A percentile compares a stretch with the other conserved stretches of the same genome.
Evolutionary conservation across 805 yeast species (phyloP).

Genomic region (Wickerhamiella sergipiensis): DNA sequence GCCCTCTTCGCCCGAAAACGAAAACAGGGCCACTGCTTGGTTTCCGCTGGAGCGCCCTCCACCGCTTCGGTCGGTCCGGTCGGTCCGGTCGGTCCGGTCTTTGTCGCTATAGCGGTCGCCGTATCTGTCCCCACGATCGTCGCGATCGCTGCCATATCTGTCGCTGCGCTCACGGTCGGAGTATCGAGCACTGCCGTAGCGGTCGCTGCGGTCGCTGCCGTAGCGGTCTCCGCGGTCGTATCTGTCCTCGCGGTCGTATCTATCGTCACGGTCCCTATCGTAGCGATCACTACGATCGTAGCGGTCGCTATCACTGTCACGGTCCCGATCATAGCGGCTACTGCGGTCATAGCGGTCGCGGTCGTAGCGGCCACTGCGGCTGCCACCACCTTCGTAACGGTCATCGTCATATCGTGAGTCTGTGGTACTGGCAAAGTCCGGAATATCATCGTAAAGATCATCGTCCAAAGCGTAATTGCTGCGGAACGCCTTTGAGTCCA

Average conservation of each 20-base stretch:
- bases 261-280: constrained; percentile 10
- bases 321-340: constrained; percentile 19
- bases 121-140: constrained; percentile 1
- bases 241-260: constrained; percentile 2
- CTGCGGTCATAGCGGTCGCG: constrained; percentile 33
- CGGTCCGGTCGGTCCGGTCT: neutral
- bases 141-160: constrained; percentile 3
- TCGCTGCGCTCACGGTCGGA: constrained; percentile 13
- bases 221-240: constrained; percentile 4
- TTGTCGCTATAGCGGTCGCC: constrained; percentile 1
- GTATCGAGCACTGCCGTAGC: neutral
- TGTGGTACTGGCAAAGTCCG: constrained; percentile 50
- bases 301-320: constrained; percentile 38
- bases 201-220: constrained; percentile 1
- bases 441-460: constrained; percentile 65
- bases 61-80: neutral
- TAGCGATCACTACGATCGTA: constrained; percentile 20
- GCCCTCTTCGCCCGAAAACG: constrained; percentile 83
- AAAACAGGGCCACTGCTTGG: constrained; percentile 80
- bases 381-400: too few species aligned
- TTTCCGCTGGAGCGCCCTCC: constrained; percentile 28
- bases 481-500: constrained; percentile 74
- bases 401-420: constrained; percentile 20
- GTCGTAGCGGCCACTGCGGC: constrained; percentile 37
- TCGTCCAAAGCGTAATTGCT: constrained; percentile 32